A percentile compares a stretch with the other conserved stretches of the same genome.
Evolutionary conservation across 1,284 basidiomycete species (phyloP).

Genomic region (Apiotrichum sp.): DNA sequence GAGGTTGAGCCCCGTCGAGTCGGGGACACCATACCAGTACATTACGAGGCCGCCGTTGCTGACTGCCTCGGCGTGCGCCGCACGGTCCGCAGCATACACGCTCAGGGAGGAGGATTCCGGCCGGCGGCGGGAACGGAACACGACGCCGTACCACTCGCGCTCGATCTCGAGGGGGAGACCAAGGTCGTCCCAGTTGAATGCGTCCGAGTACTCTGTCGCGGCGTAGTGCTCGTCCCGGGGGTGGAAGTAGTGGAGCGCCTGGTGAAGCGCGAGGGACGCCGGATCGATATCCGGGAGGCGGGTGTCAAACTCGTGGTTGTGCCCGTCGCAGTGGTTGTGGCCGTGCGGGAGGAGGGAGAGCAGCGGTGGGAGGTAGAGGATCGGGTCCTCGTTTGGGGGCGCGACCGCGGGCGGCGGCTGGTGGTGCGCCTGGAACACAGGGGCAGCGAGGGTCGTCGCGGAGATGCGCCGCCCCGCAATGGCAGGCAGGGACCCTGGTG

Average conservation of each 20-base stretch:
- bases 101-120: slow-evolving; percentile 45
- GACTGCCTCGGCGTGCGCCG: slow-evolving; percentile 85
- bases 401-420: slow-evolving; percentile 54
- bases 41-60: slow-evolving; percentile 66
- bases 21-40: slow-evolving; percentile 88
- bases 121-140: slow-evolving; percentile 73
- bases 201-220: slow-evolving; percentile 57
- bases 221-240: slow-evolving; percentile 63
- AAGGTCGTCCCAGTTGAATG: slow-evolving; percentile 83
- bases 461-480: slow-evolving; percentile 10
- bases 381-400: slow-evolving; percentile 49
- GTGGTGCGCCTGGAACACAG: slow-evolving; percentile 47
- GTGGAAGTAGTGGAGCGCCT: slow-evolving; percentile 69
- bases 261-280: slow-evolving; percentile 74
- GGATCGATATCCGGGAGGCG: slow-evolving; percentile 75
- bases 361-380: slow-evolving; percentile 72
- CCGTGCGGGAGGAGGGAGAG: slow-evolving; percentile 57
- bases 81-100: slow-evolving; percentile 74
- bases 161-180: slow-evolving; percentile 26
- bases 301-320: slow-evolving; percentile 55
- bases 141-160: slow-evolving; percentile 84
- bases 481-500: slow-evolving; percentile 8
- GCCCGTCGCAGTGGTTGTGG: slow-evolving; percentile 23
- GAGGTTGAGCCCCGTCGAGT: slow-evolving; percentile 71
- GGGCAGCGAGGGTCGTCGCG: slow-evolving; percentile 12